Evolutionary conservation across 106 monocot species (phyloP).

Genomic region (Dendrobium officinale): DNA sequence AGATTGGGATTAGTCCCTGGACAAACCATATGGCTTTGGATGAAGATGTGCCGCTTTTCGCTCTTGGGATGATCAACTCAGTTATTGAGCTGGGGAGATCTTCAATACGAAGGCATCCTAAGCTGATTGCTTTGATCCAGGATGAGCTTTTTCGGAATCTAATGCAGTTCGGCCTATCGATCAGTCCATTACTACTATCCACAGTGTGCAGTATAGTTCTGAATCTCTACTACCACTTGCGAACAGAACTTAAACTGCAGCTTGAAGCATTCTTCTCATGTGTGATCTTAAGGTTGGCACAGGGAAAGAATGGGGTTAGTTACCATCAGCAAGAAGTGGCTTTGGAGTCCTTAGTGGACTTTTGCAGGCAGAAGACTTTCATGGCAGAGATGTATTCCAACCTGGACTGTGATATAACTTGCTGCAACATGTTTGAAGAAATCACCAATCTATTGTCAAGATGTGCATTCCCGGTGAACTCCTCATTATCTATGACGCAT

Average conservation of each 20-base stretch:
- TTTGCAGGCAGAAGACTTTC: slow-evolving; percentile 72
- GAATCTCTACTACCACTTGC: slow-evolving; percentile 76
- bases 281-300: slow-evolving; percentile 78
- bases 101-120: slow-evolving; percentile 52
- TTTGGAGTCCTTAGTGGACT: slow-evolving; percentile 82
- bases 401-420: slow-evolving; percentile 78
- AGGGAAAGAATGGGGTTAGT: slow-evolving; percentile 60
- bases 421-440: slow-evolving; percentile 73
- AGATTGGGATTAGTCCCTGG: slow-evolving; percentile 55
- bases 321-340: slow-evolving; percentile 97
- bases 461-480: slow-evolving; percentile 64
- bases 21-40: slow-evolving; percentile 68
- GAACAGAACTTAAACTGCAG: slow-evolving; percentile 73
- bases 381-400: slow-evolving; percentile 88
- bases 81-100: slow-evolving; percentile 74
- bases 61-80: slow-evolving; percentile 80
- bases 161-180: slow-evolving; percentile 90
- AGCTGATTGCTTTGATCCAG: slow-evolving; percentile 66
- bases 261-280: slow-evolving; percentile 93
- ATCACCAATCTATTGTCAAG: slow-evolving; percentile 68
- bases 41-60: slow-evolving; percentile 93
- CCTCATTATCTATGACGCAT: slow-evolving; percentile 51
- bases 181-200: slow-evolving; percentile 80
- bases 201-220: slow-evolving; percentile 88
- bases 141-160: slow-evolving; percentile 83